Evolutionary conservation across 345 rosid genomes (phyloP).

Genomic region (Eucalyptus tenuipes): DNA sequence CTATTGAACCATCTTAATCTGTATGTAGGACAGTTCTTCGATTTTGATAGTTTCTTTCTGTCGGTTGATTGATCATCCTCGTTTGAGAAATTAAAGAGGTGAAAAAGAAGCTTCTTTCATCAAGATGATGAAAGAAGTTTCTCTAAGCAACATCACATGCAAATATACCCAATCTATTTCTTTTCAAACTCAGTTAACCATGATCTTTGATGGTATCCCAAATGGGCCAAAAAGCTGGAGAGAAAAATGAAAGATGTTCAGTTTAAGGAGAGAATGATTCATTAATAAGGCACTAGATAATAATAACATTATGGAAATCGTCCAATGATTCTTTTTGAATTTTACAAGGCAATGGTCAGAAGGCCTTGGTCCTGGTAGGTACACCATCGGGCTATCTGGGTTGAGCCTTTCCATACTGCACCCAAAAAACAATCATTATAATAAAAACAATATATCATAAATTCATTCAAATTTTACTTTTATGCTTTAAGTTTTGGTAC

Average conservation of each 20-base stretch:
- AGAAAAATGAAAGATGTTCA: neutral
- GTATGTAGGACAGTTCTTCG: too few relatives aligned
- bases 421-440: neutral
- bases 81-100: too few relatives aligned
- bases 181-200: neutral
- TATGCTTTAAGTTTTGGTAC: neutral
- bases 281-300: neutral
- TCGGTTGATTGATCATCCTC: too few relatives aligned
- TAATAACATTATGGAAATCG: neutral
- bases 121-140: neutral
- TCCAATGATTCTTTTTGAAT: neutral
- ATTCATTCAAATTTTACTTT: neutral
- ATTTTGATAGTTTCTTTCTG: too few relatives aligned
- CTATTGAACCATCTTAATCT: too few relatives aligned
- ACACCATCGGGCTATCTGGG: neutral
- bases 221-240: neutral
- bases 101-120: too few relatives aligned
- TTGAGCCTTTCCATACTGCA: neutral
- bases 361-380: neutral
- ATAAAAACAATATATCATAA: neutral
- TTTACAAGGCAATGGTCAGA: neutral
- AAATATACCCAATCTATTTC: too few relatives aligned
- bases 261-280: neutral
- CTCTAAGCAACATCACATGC: neutral
- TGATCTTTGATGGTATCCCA: neutral